These are phyloP conservation scores for Corinectria fuckeliana DNA, from an alignment of 2,329 filamentous ascomycete species.

Conservation along the genomic window DNA sequence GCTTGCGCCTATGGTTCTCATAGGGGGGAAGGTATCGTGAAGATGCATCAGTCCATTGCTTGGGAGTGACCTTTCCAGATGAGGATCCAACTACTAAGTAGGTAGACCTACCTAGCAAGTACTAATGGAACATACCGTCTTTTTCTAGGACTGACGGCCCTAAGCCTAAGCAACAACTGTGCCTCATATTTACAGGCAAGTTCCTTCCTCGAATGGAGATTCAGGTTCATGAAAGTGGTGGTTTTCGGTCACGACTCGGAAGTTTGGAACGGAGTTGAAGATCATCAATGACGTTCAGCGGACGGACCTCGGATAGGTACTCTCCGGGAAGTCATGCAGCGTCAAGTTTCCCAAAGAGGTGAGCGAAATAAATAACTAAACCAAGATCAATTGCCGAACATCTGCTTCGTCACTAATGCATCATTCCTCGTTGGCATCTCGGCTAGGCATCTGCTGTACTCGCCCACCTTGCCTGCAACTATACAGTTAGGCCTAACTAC, in stretches of 20 bases:
- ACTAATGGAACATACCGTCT: no score
- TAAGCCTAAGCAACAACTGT: no score
- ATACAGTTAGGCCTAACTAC: no score
- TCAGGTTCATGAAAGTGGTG: no score
- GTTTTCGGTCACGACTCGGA: no score
- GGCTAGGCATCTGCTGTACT: slow-evolving; percentile 1
- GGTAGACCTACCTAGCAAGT: no score
- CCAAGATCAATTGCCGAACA: background rate
- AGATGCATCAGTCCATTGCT: background rate
- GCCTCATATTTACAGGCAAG: no score
- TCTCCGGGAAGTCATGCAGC: background rate
- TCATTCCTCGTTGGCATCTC: slow-evolving; percentile 1
- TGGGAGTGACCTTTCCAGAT: background rate
- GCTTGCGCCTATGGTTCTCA: background rate
- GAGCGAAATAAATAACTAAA: background rate
- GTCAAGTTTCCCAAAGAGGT: background rate
- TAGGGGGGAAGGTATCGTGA: background rate
- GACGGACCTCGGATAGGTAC: background rate
- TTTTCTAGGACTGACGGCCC: no score
- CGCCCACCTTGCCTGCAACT: no score
- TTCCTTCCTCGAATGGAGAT: no score
- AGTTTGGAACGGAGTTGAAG: background rate
- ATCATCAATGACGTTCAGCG: background rate
- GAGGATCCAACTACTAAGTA: no score
- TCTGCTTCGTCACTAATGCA: background rate